Evolutionary conservation across 441 rosid genomes (phyloP), one percentile per base, ranked within the genome.

Genomic region (Raphanus hybrid): DNA sequence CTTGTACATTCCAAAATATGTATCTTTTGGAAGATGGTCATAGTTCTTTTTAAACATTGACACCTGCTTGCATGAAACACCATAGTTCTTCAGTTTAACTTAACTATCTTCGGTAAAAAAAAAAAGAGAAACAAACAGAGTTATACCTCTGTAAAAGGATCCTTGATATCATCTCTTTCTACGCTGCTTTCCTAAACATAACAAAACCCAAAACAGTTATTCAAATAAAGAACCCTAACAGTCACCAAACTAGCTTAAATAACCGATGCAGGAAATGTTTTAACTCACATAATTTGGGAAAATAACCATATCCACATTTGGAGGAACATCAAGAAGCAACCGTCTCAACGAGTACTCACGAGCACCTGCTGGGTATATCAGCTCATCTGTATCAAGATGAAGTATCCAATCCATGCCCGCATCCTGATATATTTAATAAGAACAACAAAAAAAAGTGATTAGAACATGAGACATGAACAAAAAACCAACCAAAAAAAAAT

Each of bases 1-100:
- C 71, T 85, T 88, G 76, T 90, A 90, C 92, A 87, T 84, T 74
- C 95, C 95, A 80, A 90, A 90, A 82, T 90, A 90, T 29, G 95
- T 86, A 75, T 90, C 95, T 75, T 88, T 90, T 1, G 90, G 91
- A 83, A 90, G 91, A 84, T 90, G 95, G 80, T 90, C 95, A 70
- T 84, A 90, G 73, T 90, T 90, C 80, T 74, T 90, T 85, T 90
- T 90, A 76, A 90, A 90, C 92, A 90, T 85, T 41, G 91, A 86
- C 27, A 90, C 95, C 95, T 88, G 85, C 4, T 62, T 68, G 39
- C 50, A 43, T 4, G 14, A 43, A 3, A 67, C 37, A 18, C 18
- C 18, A 18, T 18, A 18, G 18, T 18, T 18, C 18, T 18, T 18
- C 18, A 18, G 18, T 18, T 18, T 18, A 18, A 18, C 18, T 18